Conservation (phyloP, 1,139 yeast species). For the Pichia sp. region DNA sequence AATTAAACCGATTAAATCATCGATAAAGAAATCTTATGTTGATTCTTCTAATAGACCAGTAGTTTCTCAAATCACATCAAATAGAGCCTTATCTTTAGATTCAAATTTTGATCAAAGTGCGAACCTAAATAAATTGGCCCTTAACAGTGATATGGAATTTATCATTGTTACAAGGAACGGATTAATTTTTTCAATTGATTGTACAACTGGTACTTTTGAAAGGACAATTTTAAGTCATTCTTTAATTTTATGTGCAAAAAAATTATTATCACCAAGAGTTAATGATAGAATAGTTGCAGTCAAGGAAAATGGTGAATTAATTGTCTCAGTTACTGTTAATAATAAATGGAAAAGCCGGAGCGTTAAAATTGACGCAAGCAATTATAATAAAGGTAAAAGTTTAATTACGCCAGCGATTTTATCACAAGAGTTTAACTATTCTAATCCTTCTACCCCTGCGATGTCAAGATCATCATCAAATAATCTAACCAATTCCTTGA, state of each 20-base stretch:
- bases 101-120: constrained; percentile 28
- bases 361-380: constrained; percentile 41
- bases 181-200: constrained; percentile 40
- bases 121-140: constrained; percentile 18
- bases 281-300: constrained; percentile 65
- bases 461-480: background rate
- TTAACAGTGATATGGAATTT: constrained; percentile 31
- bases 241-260: constrained; percentile 44
- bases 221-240: constrained; percentile 17
- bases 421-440: constrained; percentile 15
- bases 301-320: constrained; percentile 43
- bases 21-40: background rate
- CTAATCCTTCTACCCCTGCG: background rate
- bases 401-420: constrained; percentile 34
- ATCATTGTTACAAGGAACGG: constrained; percentile 40
- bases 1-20: background rate
- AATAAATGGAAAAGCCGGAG: constrained; percentile 59
- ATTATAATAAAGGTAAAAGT: constrained; percentile 38
- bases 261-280: constrained; percentile 63
- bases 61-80: constrained; percentile 1
- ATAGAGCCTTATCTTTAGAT: constrained; percentile 27
- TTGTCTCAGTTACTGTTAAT: constrained; percentile 60
- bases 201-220: constrained; percentile 40
- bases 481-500: background rate
- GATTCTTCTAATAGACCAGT: too few species aligned